Evolutionary conservation across 768 basidiomycete genomes (phyloP).

Genomic region (Tricholoma saponaceum): DNA sequence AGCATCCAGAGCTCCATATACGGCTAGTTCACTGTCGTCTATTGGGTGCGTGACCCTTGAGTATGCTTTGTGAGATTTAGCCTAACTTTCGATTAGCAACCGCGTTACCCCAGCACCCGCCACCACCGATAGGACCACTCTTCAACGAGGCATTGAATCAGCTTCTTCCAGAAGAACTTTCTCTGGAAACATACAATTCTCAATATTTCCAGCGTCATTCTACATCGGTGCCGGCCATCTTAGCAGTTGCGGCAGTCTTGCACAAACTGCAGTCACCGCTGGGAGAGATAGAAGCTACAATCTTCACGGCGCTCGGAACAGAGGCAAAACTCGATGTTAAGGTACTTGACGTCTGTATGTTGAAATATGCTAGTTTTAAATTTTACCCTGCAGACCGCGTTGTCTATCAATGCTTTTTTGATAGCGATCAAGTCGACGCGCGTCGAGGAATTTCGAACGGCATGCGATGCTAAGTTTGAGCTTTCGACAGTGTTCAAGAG

Average conservation of each 20-base stretch:
- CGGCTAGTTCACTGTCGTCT: conserved; percentile 63
- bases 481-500: conserved; percentile 68
- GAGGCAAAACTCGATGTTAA: conserved; percentile 41
- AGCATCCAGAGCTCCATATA: conserved; percentile 66
- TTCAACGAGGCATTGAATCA: conserved; percentile 43
- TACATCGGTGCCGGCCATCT: conserved; percentile 43
- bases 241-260: conserved; percentile 62
- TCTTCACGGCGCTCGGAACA: conserved; percentile 46
- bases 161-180: conserved; percentile 53
- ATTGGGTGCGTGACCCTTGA: conserved; percentile 35
- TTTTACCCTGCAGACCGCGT: conserved; percentile 41
- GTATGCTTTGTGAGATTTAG: not conserved
- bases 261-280: conserved; percentile 40
- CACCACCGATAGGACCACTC: conserved; percentile 45
- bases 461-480: conserved; percentile 49
- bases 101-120: conserved; percentile 35
- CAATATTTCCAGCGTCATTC: conserved; percentile 70
- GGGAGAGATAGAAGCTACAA: conserved; percentile 56
- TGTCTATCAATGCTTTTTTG: conserved; percentile 46
- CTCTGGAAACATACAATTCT: conserved; percentile 66
- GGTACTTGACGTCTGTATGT: conserved; percentile 27
- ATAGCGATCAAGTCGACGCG: conserved; percentile 45
- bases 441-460: conserved; percentile 55
- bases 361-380: not conserved
- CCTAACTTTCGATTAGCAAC: conserved; percentile 32